A percentile compares a stretch with the other conserved stretches of the same genome.
Conservation (phyloP, 306 rosid species). For the barrel medic (Medicago truncatula) region DNA sequence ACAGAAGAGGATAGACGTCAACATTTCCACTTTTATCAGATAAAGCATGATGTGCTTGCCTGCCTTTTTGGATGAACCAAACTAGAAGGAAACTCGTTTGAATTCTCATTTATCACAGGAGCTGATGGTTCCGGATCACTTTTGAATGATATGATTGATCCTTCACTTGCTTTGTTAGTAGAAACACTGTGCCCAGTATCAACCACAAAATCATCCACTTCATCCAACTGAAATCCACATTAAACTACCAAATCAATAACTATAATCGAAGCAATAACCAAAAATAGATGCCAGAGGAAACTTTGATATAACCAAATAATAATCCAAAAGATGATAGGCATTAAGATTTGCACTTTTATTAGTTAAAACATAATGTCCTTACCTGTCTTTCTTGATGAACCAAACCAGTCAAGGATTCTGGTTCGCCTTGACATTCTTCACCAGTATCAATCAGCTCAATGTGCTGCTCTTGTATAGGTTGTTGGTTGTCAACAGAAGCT, state of each 20-base stretch:
- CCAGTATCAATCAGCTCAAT: conserved; percentile 47
- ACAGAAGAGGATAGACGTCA: conserved; percentile 23
- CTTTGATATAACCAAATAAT: conserved; percentile 38
- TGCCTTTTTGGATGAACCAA: conserved; percentile 41
- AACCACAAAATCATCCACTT: conserved; percentile 38
- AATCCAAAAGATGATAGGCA: conserved; percentile 33
- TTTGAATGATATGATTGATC: conserved; percentile 46
- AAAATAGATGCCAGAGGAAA: conserved; percentile 27
- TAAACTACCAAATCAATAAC: conserved; percentile 35
- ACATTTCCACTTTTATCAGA: conserved; percentile 42
- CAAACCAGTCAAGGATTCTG: conserved; percentile 37
- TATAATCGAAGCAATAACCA: background rate
- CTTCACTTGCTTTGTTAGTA: conserved; percentile 41
- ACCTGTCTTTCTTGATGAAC: conserved; percentile 46
- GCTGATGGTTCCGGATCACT: conserved; percentile 40
- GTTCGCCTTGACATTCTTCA: conserved; percentile 41
- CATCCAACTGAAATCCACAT: conserved; percentile 62
- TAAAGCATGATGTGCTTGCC: conserved; percentile 41
- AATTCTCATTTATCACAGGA: conserved; percentile 41
- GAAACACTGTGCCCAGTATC: conserved; percentile 42
- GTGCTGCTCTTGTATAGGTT: conserved; percentile 40
- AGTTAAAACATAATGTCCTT: conserved; percentile 38
- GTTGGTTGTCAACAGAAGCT: conserved; percentile 35
- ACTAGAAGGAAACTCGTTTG: conserved; percentile 48
- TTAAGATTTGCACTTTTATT: conserved; percentile 41